Conservation (phyloP, 1,139 yeast genomes). For the Lodderomyces theae region DNA sequence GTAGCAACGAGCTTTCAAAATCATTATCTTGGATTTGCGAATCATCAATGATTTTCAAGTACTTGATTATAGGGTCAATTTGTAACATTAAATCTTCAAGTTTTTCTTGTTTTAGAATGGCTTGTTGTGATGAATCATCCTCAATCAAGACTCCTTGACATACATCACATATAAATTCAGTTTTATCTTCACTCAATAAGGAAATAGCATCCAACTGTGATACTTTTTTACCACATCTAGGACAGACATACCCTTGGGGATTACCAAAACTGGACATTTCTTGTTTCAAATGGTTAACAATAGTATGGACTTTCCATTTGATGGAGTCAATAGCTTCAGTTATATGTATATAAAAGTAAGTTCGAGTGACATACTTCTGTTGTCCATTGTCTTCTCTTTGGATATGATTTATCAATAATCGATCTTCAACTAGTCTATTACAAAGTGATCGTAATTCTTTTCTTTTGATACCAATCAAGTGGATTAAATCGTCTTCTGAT, state of each 20-base stretch:
- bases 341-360: constrained; percentile 82
- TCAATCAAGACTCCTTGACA: constrained; percentile 78
- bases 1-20: constrained; percentile 75
- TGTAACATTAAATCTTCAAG: constrained; percentile 84
- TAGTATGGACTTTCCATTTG: constrained; percentile 92
- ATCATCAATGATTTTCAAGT: constrained; percentile 83
- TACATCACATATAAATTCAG: constrained; percentile 79
- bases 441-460: constrained; percentile 85
- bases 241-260: constrained; percentile 93
- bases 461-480: constrained; percentile 75
- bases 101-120: constrained; percentile 76
- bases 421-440: constrained; percentile 78
- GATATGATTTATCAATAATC: constrained; percentile 61
- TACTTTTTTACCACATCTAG: constrained; percentile 76
- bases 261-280: constrained; percentile 80
- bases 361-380: constrained; percentile 65
- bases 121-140: constrained; percentile 85
- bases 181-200: constrained; percentile 71
- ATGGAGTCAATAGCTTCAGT: constrained; percentile 94
- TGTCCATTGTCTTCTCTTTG: constrained; percentile 83
- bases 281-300: constrained; percentile 74
- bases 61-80: constrained; percentile 82
- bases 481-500: constrained; percentile 89
- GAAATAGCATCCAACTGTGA: constrained; percentile 87
- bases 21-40: constrained; percentile 80